phyloP scores from a whole-genome alignment of 768 basidiomycete genomes.

The Phylloporus scabripes region DNA sequence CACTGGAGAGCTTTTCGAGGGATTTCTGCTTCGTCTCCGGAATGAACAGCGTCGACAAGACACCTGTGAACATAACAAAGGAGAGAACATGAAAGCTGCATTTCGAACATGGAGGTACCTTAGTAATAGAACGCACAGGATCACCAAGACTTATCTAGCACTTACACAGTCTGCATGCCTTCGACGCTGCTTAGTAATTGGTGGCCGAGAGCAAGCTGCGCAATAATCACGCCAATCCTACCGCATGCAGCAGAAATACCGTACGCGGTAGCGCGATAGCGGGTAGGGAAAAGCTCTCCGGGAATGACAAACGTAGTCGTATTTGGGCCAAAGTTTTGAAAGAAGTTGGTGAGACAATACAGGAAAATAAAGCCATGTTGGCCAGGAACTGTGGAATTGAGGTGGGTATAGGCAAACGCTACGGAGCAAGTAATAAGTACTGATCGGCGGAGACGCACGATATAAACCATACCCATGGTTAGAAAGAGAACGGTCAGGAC shows the following conservation, averaged over 20 bases:
- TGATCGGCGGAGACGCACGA: not conserved
- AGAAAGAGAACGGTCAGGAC: conserved; percentile 61
- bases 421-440: conserved; percentile 1
- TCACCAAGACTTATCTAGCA: conserved; percentile 5
- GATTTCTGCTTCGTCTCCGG: conserved; percentile 68
- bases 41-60: conserved; percentile 75
- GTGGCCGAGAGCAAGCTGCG: conserved; percentile 69
- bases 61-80: conserved; percentile 78
- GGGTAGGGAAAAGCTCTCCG: conserved; percentile 73
- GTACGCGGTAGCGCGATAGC: conserved; percentile 67
- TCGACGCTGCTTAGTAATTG: conserved; percentile 48
- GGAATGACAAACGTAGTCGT: conserved; percentile 73
- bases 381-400: conserved; percentile 44
- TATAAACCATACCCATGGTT: conserved; percentile 51
- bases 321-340: conserved; percentile 26
- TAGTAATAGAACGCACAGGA: not conserved
- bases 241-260: conserved; percentile 74
- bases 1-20: conserved; percentile 70
- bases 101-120: not conserved
- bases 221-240: conserved; percentile 70
- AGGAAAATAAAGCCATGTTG: conserved; percentile 47
- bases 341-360: conserved; percentile 15
- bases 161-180: conserved; percentile 65
- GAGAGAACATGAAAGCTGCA: conserved; percentile 69
- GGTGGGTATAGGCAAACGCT: conserved; percentile 62